Evolutionary conservation across 148 eudicot species (phyloP).

Genomic region (Selenicereus undatus): DNA sequence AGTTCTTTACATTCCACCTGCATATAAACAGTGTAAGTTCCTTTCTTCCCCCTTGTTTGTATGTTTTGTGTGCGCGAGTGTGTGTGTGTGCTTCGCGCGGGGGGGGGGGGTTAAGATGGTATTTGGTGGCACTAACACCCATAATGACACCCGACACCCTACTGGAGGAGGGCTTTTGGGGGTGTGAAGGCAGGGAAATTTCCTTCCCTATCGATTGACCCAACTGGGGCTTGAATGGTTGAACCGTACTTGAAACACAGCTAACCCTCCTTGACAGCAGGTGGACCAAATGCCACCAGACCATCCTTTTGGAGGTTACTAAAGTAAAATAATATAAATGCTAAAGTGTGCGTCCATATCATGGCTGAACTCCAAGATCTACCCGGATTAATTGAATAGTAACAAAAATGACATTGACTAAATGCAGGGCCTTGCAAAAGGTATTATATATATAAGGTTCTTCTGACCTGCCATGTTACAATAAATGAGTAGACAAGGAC

Average conservation of each 20-base stretch:
- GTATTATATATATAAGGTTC: background rate
- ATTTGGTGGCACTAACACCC: too few relatives aligned
- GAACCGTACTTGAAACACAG: background rate
- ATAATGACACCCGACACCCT: too few relatives aligned
- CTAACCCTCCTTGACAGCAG: background rate
- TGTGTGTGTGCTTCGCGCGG: too few relatives aligned
- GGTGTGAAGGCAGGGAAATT: background rate
- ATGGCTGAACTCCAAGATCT: constrained; percentile 1
- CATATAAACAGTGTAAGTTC: background rate
- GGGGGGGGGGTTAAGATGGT: too few relatives aligned
- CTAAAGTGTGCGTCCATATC: background rate
- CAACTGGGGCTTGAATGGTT: background rate
- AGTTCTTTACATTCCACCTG: constrained; percentile 96
- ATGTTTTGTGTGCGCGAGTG: too few relatives aligned
- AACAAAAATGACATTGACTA: constrained; percentile 4
- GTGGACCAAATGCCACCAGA: background rate
- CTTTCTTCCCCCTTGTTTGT: background rate
- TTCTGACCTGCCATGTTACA: background rate
- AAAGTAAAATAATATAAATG: background rate
- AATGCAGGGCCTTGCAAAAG: constrained; percentile 1
- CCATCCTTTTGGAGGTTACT: background rate
- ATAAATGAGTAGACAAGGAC: background rate
- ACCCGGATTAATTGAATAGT: background rate
- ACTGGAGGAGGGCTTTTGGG: background rate
- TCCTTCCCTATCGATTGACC: too few relatives aligned